A percentile compares a stretch with the other conserved stretches of the same genome.
These are phyloP conservation scores for Globisporangium nunn DNA, from an alignment of 352 stramenopile species.

Conservation along the genomic window DNA sequence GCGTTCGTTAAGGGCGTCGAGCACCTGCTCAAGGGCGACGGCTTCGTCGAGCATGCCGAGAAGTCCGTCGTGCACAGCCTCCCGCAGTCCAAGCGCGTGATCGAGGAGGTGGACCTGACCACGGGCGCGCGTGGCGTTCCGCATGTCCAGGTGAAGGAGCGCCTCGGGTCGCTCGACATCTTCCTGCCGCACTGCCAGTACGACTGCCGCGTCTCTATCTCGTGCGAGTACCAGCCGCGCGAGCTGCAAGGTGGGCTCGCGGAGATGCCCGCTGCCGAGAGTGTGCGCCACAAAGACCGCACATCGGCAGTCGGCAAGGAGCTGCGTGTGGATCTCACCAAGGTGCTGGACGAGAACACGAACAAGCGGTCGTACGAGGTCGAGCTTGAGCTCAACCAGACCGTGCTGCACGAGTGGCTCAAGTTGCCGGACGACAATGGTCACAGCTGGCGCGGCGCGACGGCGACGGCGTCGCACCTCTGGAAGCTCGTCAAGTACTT, in stretches of 20 bases:
- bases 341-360: slow-evolving; percentile 71
- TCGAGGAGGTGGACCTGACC: slow-evolving; percentile 65
- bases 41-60: slow-evolving; percentile 68
- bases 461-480: slow-evolving; percentile 50
- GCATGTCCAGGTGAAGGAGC: slow-evolving; percentile 75
- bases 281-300: slow-evolving; percentile 68
- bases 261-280: slow-evolving; percentile 66
- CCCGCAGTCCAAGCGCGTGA: slow-evolving; percentile 64
- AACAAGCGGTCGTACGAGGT: slow-evolving; percentile 71
- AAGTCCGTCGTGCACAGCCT: slow-evolving; percentile 79
- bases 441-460: slow-evolving; percentile 65
- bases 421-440: slow-evolving; percentile 64
- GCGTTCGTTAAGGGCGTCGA: slow-evolving; percentile 58
- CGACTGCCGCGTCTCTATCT: slow-evolving; percentile 80
- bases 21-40: slow-evolving; percentile 59
- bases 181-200: slow-evolving; percentile 84
- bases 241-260: slow-evolving; percentile 49
- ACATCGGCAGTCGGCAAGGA: slow-evolving; percentile 69
- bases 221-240: slow-evolving; percentile 64
- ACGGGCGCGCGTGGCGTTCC: slow-evolving; percentile 35
- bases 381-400: slow-evolving; percentile 68
- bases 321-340: slow-evolving; percentile 77
- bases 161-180: slow-evolving; percentile 77
- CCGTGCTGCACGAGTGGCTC: slow-evolving; percentile 68
- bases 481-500: slow-evolving; percentile 85